These are phyloP conservation scores for Plantago lanceolata DNA, from an alignment of 305 asterid genomes.

Conservation along the genomic window DNA sequence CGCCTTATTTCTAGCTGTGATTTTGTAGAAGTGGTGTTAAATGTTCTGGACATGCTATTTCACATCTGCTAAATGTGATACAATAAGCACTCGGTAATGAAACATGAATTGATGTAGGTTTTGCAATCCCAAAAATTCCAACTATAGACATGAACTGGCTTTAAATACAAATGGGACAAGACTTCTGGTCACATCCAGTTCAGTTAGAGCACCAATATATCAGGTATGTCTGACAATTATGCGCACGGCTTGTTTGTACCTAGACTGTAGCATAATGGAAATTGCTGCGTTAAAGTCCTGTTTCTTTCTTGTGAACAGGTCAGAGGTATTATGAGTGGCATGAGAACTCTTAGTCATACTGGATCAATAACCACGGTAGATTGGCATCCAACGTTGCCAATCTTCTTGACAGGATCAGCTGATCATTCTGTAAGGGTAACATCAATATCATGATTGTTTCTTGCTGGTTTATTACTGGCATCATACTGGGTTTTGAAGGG, in stretches of 20 bases:
- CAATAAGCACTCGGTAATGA: conserved; percentile 10
- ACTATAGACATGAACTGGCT: conserved; percentile 70
- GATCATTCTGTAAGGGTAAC: conserved; percentile 89
- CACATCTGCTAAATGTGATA: not conserved
- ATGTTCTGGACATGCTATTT: no score
- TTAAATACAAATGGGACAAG: conserved; percentile 74
- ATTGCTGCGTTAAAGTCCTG: conserved; percentile 2
- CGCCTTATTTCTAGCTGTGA: no score
- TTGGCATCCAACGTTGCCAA: conserved; percentile 89
- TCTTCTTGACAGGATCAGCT: conserved; percentile 86
- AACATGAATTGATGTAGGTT: conserved; percentile 39
- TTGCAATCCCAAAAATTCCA: conserved; percentile 46
- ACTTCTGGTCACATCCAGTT: conserved; percentile 75
- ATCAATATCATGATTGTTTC: conserved; percentile 41
- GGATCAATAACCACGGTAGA: conserved; percentile 81
- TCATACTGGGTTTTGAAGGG: not conserved
- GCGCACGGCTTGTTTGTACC: no score
- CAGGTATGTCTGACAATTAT: conserved; percentile 39
- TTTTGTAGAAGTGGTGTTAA: no score
- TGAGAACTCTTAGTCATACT: conserved; percentile 65
- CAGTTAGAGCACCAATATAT: conserved; percentile 73
- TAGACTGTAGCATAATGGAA: no score
- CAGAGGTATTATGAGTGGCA: conserved; percentile 49
- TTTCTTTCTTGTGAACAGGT: conserved; percentile 40
- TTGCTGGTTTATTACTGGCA: conserved; percentile 7